phyloP scores from a whole-genome alignment of 2,329 filamentous ascomycete species.

The Remersonia thermophila region DNA sequence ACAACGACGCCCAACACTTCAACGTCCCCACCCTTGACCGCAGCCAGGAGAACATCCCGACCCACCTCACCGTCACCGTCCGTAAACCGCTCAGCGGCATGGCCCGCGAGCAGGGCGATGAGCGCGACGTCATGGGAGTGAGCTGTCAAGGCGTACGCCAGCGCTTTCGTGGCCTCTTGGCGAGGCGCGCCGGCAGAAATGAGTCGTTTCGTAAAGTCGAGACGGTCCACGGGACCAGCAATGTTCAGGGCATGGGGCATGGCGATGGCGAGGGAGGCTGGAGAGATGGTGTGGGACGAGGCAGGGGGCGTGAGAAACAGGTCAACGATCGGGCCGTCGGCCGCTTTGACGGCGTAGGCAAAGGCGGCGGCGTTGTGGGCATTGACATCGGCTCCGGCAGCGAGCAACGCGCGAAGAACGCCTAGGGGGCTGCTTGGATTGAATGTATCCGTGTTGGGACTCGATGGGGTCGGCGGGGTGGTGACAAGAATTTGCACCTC shows the following conservation, averaged over 20 bases:
- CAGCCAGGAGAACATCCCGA: conserved; percentile 30
- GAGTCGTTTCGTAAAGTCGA: conserved; percentile 37
- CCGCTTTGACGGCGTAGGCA: conserved; percentile 36
- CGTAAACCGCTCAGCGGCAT: conserved; percentile 20
- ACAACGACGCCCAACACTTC: conserved; percentile 38
- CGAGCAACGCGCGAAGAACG: conserved; percentile 34
- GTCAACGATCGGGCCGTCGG: conserved; percentile 34
- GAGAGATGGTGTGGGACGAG: conserved; percentile 20
- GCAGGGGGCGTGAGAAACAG: conserved; percentile 30
- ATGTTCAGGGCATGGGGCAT: conserved; percentile 42
- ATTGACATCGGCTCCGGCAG: conserved; percentile 43
- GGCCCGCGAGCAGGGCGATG: conserved; percentile 30
- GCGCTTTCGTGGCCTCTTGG: conserved; percentile 36
- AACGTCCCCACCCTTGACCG: conserved; percentile 32
- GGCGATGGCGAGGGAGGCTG: conserved; percentile 34
- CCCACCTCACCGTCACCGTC: conserved; percentile 34
- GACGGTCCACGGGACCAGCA: conserved; percentile 36
- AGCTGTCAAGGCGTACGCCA: conserved; percentile 37
- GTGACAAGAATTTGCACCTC: conserved; percentile 37
- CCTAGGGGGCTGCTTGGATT: conserved; percentile 28
- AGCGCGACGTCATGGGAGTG: conserved; percentile 38
- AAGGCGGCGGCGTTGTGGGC: conserved; percentile 38
- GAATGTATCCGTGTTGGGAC: conserved; percentile 8
- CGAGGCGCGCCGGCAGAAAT: conserved; percentile 36
- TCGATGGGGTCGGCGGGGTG: conserved; percentile 7